A percentile compares a stretch with the other conserved stretches of the same genome.
Conservation (phyloP, 2,329 filamentous ascomycete genomes). For the Botryosphaeria dothidea region DNA sequence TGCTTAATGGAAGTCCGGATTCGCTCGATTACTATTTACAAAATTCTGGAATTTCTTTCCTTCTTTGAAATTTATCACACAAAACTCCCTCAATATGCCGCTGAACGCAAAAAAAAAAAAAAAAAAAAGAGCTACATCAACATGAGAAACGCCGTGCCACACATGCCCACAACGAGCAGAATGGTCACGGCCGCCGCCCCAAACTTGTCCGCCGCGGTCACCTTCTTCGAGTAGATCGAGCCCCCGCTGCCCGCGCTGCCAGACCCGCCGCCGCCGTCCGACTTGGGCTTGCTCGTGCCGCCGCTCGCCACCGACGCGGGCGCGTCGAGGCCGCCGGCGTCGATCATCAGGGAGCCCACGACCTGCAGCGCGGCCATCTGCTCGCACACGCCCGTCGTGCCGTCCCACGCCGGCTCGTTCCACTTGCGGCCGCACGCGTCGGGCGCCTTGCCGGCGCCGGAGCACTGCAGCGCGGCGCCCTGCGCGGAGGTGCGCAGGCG, state of each 20-base stretch:
- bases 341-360: conserved; percentile 49
- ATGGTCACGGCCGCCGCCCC: conserved; percentile 37
- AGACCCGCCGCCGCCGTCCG: conserved; percentile 32
- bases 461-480: conserved; percentile 57
- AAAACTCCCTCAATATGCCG: too few relatives aligned
- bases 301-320: conserved; percentile 52
- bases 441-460: conserved; percentile 48
- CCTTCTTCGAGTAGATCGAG: conserved; percentile 21
- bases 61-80: too few relatives aligned
- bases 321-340: conserved; percentile 26
- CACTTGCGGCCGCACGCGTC: conserved; percentile 46
- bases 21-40: too few relatives aligned
- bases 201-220: conserved; percentile 41
- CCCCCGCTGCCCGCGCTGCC: neutral
- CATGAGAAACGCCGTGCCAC: conserved; percentile 25
- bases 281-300: conserved; percentile 50
- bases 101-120: too few relatives aligned
- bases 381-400: conserved; percentile 54
- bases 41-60: too few relatives aligned
- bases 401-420: conserved; percentile 45
- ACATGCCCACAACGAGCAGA: neutral
- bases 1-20: too few relatives aligned
- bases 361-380: conserved; percentile 60
- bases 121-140: neutral
- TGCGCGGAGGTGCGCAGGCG: conserved; percentile 54